A percentile compares a stretch with the other conserved stretches of the same genome.
Conservation (phyloP, 1,139 yeast genomes). For the Yamadazyma epiphylla region DNA sequence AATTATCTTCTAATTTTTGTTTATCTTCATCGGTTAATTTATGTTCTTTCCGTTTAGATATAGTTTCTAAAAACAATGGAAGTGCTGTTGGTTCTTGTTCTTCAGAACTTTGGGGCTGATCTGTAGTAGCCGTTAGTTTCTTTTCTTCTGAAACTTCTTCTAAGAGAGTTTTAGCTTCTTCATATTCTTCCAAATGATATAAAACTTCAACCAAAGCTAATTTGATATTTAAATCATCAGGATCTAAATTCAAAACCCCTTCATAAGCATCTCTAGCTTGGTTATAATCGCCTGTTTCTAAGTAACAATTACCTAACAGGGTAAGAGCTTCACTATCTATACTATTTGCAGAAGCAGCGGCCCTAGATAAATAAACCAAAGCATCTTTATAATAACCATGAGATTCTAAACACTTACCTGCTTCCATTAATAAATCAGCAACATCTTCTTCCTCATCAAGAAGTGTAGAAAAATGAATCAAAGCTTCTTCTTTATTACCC, state of each 20-base stretch:
- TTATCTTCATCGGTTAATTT: slow-evolving; percentile 55
- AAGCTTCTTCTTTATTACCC: slow-evolving; percentile 66
- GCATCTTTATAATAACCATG: slow-evolving; percentile 73
- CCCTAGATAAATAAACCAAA: slow-evolving; percentile 54
- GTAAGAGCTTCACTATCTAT: slow-evolving; percentile 37
- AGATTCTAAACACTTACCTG: slow-evolving; percentile 70
- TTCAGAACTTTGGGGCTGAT: not conserved
- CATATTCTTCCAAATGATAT: slow-evolving; percentile 65
- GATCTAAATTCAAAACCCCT: slow-evolving; percentile 53
- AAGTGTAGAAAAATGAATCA: slow-evolving; percentile 56
- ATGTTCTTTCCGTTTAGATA: slow-evolving; percentile 10
- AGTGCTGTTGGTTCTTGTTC: not conserved
- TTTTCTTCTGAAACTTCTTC: slow-evolving; percentile 42
- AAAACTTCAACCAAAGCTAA: slow-evolving; percentile 80
- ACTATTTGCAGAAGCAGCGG: slow-evolving; percentile 31
- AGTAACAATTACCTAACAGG: slow-evolving; percentile 73
- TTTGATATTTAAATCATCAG: slow-evolving; percentile 66
- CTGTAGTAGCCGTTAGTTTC: not conserved
- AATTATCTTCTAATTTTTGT: slow-evolving; percentile 52
- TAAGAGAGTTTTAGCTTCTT: slow-evolving; percentile 55
- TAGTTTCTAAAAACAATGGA: not conserved
- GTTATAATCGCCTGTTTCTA: slow-evolving; percentile 65
- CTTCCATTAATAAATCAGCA: slow-evolving; percentile 71
- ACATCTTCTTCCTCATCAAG: slow-evolving; percentile 58
- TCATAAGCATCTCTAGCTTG: slow-evolving; percentile 68